Conservation (phyloP, 2,329 filamentous ascomycete species). For the Talaromyces sp. region DNA sequence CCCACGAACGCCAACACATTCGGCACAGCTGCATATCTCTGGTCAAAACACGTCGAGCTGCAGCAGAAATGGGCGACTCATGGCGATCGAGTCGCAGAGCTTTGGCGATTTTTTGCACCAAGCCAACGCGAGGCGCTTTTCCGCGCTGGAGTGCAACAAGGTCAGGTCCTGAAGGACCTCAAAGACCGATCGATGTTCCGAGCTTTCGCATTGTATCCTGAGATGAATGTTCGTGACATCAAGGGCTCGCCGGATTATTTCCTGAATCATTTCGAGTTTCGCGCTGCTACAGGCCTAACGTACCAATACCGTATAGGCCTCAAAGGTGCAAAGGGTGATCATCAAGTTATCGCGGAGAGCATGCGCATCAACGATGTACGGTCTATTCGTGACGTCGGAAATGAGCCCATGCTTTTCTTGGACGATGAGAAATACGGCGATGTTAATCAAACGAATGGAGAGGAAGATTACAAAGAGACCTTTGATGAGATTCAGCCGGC, state of each 20-base stretch:
- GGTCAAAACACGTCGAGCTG: background rate
- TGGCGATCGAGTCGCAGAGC: background rate
- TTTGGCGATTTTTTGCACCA: slow-evolving; percentile 1
- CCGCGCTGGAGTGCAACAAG: background rate
- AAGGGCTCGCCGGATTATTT: background rate
- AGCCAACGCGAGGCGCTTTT: background rate
- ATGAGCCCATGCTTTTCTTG: background rate
- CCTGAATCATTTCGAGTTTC: slow-evolving; percentile 1
- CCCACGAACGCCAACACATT: background rate
- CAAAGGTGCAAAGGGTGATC: background rate
- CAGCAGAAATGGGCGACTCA: background rate
- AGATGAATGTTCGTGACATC: slow-evolving; percentile 5
- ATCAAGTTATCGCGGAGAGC: background rate
- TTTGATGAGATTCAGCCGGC: background rate
- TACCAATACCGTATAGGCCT: background rate
- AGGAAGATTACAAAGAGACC: background rate
- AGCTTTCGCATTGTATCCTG: background rate
- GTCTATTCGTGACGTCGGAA: background rate
- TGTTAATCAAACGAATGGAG: background rate
- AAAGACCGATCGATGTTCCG: background rate
- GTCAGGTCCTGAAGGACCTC: background rate
- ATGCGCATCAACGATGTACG: background rate
- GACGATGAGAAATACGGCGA: slow-evolving; percentile 1
- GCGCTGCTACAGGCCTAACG: background rate
- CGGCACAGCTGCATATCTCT: background rate